phyloP scores from a whole-genome alignment of 1,284 basidiomycete species.

The Entoloma clypeatum region DNA sequence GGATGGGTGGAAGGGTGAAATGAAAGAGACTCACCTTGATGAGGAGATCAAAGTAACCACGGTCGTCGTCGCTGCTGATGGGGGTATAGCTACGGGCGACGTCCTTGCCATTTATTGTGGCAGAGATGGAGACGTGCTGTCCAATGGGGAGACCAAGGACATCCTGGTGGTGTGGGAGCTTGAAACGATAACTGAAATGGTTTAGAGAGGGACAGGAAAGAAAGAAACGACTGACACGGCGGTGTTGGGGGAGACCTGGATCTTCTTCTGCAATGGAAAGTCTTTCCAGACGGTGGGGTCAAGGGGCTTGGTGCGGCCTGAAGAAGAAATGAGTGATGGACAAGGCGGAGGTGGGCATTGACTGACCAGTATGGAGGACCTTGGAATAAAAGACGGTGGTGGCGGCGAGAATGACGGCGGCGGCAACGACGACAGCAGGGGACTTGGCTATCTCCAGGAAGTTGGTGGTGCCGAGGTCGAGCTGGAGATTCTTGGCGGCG shows the following conservation, averaged over 20 bases:
- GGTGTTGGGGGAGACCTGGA: slow-evolving; percentile 89
- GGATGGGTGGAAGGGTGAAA: slow-evolving; percentile 8
- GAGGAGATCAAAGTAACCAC: slow-evolving; percentile 92
- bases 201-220: slow-evolving; percentile 10
- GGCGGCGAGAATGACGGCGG: slow-evolving; percentile 33
- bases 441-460: slow-evolving; percentile 44
- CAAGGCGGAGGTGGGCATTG: slow-evolving; percentile 2
- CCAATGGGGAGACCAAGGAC: slow-evolving; percentile 93
- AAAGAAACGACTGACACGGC: slow-evolving; percentile 64
- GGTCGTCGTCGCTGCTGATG: slow-evolving; percentile 88
- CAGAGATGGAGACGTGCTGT: slow-evolving; percentile 92
- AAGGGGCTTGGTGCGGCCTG: slow-evolving; percentile 64
- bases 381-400: slow-evolving; percentile 33
- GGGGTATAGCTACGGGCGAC: slow-evolving; percentile 94
- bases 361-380: slow-evolving; percentile 30
- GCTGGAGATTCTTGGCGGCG: slow-evolving; percentile 15
- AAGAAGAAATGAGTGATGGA: slow-evolving; percentile 3
- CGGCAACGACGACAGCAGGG: slow-evolving; percentile 37
- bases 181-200: slow-evolving; percentile 80
- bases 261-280: slow-evolving; percentile 82
- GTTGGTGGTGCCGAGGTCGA: slow-evolving; percentile 29
- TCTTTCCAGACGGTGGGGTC: slow-evolving; percentile 76
- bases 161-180: slow-evolving; percentile 68
- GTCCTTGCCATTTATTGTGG: slow-evolving; percentile 88
- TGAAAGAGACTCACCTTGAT: slow-evolving; percentile 74